Evolutionary conservation across 192 early-diverging fungal species (phyloP).

Genomic region (Gamsiella multidivaricata): DNA sequence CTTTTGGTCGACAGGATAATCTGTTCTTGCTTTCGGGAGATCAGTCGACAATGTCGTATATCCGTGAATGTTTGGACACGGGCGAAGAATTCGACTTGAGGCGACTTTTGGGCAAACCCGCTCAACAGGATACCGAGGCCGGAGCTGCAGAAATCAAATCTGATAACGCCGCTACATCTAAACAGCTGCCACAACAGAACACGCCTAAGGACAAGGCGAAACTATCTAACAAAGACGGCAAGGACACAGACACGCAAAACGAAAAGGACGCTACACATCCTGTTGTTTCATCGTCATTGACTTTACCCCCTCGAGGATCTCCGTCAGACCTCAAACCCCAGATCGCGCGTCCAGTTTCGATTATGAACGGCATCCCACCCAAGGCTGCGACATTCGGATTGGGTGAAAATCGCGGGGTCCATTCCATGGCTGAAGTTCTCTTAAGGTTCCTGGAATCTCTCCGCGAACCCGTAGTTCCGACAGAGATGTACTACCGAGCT

Average conservation of each 20-base stretch:
- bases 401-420: constrained; percentile 64
- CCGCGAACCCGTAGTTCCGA: constrained; percentile 79
- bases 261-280: constrained; percentile 37
- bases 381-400: constrained; percentile 58
- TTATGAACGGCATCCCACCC: constrained; percentile 55
- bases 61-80: constrained; percentile 84
- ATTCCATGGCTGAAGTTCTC: constrained; percentile 78
- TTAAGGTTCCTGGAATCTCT: constrained; percentile 77
- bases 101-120: constrained; percentile 41
- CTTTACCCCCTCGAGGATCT: constrained; percentile 33
- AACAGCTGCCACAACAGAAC: neutral
- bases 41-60: constrained; percentile 66
- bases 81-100: constrained; percentile 73
- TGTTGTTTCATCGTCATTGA: constrained; percentile 17
- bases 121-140: neutral
- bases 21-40: constrained; percentile 76
- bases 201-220: neutral
- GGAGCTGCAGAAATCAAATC: neutral
- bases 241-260: constrained; percentile 34
- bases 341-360: constrained; percentile 58
- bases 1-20: constrained; percentile 66
- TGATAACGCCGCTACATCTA: neutral
- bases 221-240: constrained; percentile 39
- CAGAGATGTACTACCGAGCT: constrained; percentile 68
- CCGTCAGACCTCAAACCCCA: constrained; percentile 50